Evolutionary conservation across 257 asterid species (phyloP).

Genomic region (Thymus quinquecostatus): DNA sequence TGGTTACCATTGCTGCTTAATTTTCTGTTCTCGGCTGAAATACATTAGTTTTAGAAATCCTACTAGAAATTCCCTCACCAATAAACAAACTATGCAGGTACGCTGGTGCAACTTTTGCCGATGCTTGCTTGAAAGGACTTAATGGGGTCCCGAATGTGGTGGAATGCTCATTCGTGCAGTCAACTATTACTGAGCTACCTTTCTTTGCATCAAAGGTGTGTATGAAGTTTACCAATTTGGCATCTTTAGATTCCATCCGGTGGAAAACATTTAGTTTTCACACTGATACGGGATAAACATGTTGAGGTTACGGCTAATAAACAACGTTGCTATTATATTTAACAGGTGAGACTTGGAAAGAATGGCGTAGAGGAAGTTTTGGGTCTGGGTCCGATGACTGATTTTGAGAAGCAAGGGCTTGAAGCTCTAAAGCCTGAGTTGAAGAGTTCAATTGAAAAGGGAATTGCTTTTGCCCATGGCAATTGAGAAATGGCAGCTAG

Average conservation of each 20-base stretch:
- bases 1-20: not conserved
- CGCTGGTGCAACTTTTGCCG: constrained; percentile 92
- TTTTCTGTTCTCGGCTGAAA: not conserved
- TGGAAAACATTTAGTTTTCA: no score
- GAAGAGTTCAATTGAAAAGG: constrained; percentile 73
- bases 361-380: constrained; percentile 80
- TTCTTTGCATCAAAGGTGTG: constrained; percentile 83
- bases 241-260: no score
- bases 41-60: constrained; percentile 8
- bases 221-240: not conserved
- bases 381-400: constrained; percentile 65
- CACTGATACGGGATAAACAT: no score
- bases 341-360: constrained; percentile 78
- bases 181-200: constrained; percentile 70
- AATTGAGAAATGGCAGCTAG: constrained; percentile 28
- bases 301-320: no score
- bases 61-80: not conserved
- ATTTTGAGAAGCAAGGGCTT: constrained; percentile 70
- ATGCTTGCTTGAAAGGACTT: constrained; percentile 92
- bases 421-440: constrained; percentile 73
- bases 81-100: constrained; percentile 49
- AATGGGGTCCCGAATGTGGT: constrained; percentile 88
- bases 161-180: constrained; percentile 76
- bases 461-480: constrained; percentile 58
- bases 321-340: no score